Percentiles rank a stretch among this genome's conserved stretches.
Conservation (phyloP, 2,329 filamentous ascomycete genomes). For the Colletotrichum higginsianum region DNA sequence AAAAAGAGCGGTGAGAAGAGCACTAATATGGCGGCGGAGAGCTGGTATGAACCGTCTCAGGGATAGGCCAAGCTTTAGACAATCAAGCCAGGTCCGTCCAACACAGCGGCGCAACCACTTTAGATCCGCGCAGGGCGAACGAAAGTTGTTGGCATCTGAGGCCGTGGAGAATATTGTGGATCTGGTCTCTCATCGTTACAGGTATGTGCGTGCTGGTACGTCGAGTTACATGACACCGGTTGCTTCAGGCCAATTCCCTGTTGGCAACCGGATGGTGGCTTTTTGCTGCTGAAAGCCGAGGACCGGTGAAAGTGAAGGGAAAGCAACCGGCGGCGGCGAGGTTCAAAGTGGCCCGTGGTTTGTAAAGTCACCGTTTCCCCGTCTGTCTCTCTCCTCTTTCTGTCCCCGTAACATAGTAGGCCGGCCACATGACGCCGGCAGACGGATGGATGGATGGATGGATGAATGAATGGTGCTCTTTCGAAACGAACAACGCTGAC, state of each 20-base stretch:
- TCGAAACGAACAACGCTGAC: not conserved
- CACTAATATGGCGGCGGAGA: slow-evolving; percentile 13
- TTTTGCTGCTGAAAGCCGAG: not conserved
- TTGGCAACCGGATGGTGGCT: not conserved
- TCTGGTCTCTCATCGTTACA: not conserved
- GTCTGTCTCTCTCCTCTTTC: too few species aligned
- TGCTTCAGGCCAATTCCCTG: not conserved
- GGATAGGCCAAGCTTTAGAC: slow-evolving; percentile 29
- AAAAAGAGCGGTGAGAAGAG: slow-evolving; percentile 36
- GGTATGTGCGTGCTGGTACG: not conserved
- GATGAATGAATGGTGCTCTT: not conserved
- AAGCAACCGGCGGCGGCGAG: not conserved
- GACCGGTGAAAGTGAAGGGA: not conserved
- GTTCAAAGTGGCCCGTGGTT: not conserved
- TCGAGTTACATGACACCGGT: not conserved
- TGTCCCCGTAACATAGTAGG: not conserved
- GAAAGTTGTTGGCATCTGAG: slow-evolving; percentile 1
- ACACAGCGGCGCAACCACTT: slow-evolving; percentile 3
- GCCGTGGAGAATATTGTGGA: slow-evolving; percentile 16
- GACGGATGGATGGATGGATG: too few species aligned
- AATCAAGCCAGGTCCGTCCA: slow-evolving; percentile 9
- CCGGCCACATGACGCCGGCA: not conserved
- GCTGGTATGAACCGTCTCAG: slow-evolving; percentile 16
- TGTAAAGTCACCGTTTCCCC: not conserved
- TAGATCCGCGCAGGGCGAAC: slow-evolving; percentile 19